Conservation (phyloP, 345 rosid genomes). For the Ceriops tagal region DNA sequence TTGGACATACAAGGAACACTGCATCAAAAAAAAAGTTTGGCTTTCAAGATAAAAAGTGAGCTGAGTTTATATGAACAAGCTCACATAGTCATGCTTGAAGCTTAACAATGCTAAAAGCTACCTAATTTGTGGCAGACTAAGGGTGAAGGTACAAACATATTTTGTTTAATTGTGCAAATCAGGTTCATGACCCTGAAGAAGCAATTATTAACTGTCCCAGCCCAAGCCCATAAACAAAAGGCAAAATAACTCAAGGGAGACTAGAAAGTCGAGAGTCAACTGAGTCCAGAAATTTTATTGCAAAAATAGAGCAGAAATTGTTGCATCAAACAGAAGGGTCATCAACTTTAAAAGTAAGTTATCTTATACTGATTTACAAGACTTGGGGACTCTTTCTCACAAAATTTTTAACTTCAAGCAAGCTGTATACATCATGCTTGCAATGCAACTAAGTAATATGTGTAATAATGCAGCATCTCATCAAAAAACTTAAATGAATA, state of each 20-base stretch:
- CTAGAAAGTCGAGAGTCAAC: neutral
- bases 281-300: too few species aligned
- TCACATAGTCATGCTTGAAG: neutral
- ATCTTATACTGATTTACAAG: too few species aligned
- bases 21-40: neutral
- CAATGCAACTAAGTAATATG: neutral
- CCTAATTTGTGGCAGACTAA: neutral
- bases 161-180: slow-evolving; percentile 4
- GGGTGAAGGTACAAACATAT: neutral
- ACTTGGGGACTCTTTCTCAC: too few species aligned
- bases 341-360: too few species aligned
- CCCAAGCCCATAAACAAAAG: too few species aligned
- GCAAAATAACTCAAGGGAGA: neutral
- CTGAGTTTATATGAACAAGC: neutral
- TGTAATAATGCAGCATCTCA: neutral
- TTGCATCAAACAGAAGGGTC: too few species aligned
- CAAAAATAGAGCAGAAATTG: too few species aligned
- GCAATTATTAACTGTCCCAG: too few species aligned
- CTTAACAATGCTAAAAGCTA: neutral
- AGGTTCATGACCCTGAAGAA: too few species aligned
- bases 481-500: neutral
- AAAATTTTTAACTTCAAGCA: too few species aligned
- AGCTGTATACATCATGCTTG: too few species aligned
- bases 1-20: neutral
- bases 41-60: neutral